These are phyloP conservation scores for Schoenoplectus triqueter DNA, from an alignment of 202 grass and related monocot genomes.

Conservation along the genomic window DNA sequence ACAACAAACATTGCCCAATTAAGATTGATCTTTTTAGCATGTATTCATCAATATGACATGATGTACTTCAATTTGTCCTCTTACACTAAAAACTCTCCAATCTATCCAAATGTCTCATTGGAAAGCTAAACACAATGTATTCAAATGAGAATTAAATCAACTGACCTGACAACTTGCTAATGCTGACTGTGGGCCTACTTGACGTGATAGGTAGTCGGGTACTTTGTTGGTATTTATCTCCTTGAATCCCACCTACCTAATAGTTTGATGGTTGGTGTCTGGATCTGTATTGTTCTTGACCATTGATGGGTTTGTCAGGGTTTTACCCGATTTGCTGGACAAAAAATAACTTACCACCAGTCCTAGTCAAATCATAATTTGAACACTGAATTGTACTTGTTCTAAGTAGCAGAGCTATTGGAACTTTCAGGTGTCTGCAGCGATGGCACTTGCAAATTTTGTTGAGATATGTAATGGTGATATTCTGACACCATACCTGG, in stretches of 20 bases:
- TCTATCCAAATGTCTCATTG: background rate
- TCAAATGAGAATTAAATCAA: background rate
- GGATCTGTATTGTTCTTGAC: background rate
- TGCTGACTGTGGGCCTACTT: background rate
- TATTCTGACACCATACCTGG: conserved; percentile 74
- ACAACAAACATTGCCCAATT: background rate
- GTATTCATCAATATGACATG: background rate
- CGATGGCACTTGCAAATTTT: conserved; percentile 77
- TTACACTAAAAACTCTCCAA: background rate
- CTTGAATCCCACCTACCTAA: background rate
- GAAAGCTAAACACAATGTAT: background rate
- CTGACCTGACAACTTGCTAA: background rate
- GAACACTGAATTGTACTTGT: background rate
- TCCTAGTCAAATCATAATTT: conserved; percentile 18
- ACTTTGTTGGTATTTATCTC: background rate
- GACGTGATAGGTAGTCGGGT: background rate
- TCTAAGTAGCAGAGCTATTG: conserved; percentile 27
- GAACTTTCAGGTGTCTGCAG: conserved; percentile 64
- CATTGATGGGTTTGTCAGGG: background rate
- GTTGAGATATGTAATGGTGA: conserved; percentile 75
- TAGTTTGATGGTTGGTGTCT: background rate
- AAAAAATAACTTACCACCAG: background rate
- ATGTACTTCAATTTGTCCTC: background rate
- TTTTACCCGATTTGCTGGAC: background rate
- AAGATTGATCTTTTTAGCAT: background rate